Base-by-base conservation (phyloP, 2,329 filamentous ascomycete species). In the Domatiomyces catenatus region DNA sequence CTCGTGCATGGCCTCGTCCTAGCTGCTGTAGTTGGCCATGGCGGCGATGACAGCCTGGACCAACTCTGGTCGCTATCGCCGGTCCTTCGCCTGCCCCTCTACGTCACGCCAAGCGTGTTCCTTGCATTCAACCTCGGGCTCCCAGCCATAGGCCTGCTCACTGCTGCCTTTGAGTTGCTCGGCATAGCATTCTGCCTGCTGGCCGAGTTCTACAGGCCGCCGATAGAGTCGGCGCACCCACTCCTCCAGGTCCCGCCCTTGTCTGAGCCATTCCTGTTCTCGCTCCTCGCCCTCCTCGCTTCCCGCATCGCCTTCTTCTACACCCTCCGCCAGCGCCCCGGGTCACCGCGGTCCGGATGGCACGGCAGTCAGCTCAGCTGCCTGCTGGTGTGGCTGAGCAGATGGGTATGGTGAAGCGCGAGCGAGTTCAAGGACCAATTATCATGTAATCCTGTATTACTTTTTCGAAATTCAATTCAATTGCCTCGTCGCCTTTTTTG, bases 261-360 rank as follows among this genome's bases (percentile, higher is more conserved):
- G 36, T 55, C 62, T 49, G 55, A 48, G 69, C 77, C 73, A 71
- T 71, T 72, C 1, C 60, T 80, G 2, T 64, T 60, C 2, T 67
- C 70, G 8, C 60, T 80, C 8, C 43, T 70, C 0, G 66, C 70
- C 0, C 69, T 81, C 19, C 73, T 80, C 59, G 45, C 71, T 10
- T 73, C 75, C 1, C 75, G 79, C 12, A 52, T 77, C 7, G 62
- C 78, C 50, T 80, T 80, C 58, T 73, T 78, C 51, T 69, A 69
- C 63, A 68, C 76, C 32, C 74, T 81, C 60, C 76, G 77, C 52
- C 66, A 71, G 46, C 74, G 77, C 28, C 8, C 28, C 12, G 8
- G 28, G 39, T n/a, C n/a, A n/a, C 64, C 68, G 4, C 45, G 28
- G 2, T 28, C 56, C 1, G 58, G 60, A 19, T 71, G 68, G 67